Base-by-base conservation (phyloP, 306 rosid species). In the Nissolia schottii region DNA sequence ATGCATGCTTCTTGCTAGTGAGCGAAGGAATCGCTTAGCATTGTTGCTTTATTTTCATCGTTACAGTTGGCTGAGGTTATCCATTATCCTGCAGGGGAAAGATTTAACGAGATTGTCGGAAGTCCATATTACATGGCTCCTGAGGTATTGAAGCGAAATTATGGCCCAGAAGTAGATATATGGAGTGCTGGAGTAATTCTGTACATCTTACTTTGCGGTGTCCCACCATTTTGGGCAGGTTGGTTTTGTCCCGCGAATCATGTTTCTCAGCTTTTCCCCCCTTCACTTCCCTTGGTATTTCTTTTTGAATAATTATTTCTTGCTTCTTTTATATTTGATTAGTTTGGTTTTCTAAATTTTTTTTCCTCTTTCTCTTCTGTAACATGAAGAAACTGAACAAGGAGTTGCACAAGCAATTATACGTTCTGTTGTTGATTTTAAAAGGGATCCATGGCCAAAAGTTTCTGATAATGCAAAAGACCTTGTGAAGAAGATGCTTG, bases 151-250 rank as follows among this genome's bases (percentile, higher is more conserved):
- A 91, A 81, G 74, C 83, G 99, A 23, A 74, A 80, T 66, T 94
- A 94, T 70, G 96, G 99, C 38, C 96, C 89, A 3, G 99, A 94
- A 84, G 81, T 91, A 20, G 99, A 94, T 81, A 93, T 94, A 16
- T 94, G 99, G 99, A 94, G 99, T 74, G 89, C 99, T 71, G 99
- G 99, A 81, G 97, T 94, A 67, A 86, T 94, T 72, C 90, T 94
- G 3, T 94, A 91, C 86, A 94, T 94, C 82, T 80, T 94, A 74
- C 99, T 94, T 37, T 91, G 97, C 63, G 99, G 99, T 65, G 87
- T 91, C 46, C 99, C 99, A 7, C 99, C 99, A 43, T 95, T 95
- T 76, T 95, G 99, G 99, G 99, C 99, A 80, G 99, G 99, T 91
- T 69, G 46, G 87, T 85, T 67, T 81, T 79, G 56, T 81, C 43